Percentiles rank a stretch among this genome's conserved stretches.
phyloP scores from a whole-genome alignment of 257 asterid species.

The Nyctanthes arbortristis region DNA sequence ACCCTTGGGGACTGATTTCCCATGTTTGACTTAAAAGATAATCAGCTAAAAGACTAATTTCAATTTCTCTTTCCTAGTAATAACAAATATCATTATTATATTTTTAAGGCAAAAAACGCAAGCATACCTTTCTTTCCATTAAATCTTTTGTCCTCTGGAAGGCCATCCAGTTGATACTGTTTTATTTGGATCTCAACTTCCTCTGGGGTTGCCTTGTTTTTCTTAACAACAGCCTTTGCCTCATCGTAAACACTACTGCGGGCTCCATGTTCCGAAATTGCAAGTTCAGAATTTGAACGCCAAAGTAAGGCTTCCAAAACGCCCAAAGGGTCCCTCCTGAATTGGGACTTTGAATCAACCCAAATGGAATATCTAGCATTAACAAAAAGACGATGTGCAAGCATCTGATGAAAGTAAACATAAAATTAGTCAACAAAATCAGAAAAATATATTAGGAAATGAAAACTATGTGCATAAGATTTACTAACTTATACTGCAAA shows the following conservation, averaged over 20 bases:
- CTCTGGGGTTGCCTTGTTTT: slow-evolving; percentile 94
- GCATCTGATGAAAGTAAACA: slow-evolving; percentile 67
- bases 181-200: slow-evolving; percentile 85
- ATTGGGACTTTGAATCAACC: slow-evolving; percentile 98
- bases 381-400: slow-evolving; percentile 95
- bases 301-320: slow-evolving; percentile 88
- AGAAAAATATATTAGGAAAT: background rate
- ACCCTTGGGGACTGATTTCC: background rate
- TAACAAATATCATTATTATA: background rate
- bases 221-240: slow-evolving; percentile 95
- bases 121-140: slow-evolving; percentile 89
- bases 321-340: slow-evolving; percentile 95
- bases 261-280: slow-evolving; percentile 99
- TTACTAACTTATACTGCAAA: background rate
- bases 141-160: slow-evolving; percentile 93
- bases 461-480: background rate
- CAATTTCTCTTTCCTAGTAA: slow-evolving; percentile 2
- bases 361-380: slow-evolving; percentile 89
- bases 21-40: background rate
- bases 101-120: background rate
- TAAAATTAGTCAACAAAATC: background rate
- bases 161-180: slow-evolving; percentile 80
- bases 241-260: slow-evolving; percentile 97
- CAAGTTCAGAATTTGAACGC: slow-evolving; percentile 78
- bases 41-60: background rate